Conservation (phyloP, 73 alveolate species). For the Paramecium sexaurelia region DNA sequence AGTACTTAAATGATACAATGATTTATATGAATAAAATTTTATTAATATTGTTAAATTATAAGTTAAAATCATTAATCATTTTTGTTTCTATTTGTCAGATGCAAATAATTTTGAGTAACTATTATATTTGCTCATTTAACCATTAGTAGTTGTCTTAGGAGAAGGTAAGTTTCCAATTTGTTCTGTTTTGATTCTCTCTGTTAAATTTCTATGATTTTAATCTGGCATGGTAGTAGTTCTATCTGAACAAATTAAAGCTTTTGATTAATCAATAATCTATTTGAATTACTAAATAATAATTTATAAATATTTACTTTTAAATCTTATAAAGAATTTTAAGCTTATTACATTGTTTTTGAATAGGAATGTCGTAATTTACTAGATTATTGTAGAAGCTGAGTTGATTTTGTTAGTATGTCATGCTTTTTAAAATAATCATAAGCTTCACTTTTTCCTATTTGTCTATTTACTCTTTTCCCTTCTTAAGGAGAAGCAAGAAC, state of each 20-base stretch:
- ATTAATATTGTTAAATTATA: not conserved
- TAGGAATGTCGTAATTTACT: not conserved
- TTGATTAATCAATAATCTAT: constrained; percentile 23
- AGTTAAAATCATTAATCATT: not conserved
- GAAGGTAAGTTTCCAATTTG: not conserved
- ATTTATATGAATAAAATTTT: not conserved
- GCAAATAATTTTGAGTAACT: not conserved
- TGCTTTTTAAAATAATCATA: constrained; percentile 37
- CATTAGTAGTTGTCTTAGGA: constrained; percentile 10
- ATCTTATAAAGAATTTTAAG: not conserved
- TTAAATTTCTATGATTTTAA: not conserved
- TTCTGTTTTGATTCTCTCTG: constrained; percentile 5
- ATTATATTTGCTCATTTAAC: not conserved
- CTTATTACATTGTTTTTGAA: constrained; percentile 29
- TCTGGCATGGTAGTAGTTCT: constrained; percentile 24
- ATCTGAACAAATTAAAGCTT: not conserved
- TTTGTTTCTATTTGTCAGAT: not conserved
- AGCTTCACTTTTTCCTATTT: constrained; percentile 7
- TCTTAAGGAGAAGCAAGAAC: not conserved
- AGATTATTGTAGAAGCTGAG: not conserved
- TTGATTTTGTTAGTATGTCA: not conserved
- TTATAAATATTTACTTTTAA: not conserved
- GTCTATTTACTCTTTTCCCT: not conserved
- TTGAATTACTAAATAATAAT: not conserved
- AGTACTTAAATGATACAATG: not conserved